Evolutionary conservation across 164 flowering plant species (phyloP), one percentile per base, ranked within the genome.

Genomic region (Umbellularia californica): DNA sequence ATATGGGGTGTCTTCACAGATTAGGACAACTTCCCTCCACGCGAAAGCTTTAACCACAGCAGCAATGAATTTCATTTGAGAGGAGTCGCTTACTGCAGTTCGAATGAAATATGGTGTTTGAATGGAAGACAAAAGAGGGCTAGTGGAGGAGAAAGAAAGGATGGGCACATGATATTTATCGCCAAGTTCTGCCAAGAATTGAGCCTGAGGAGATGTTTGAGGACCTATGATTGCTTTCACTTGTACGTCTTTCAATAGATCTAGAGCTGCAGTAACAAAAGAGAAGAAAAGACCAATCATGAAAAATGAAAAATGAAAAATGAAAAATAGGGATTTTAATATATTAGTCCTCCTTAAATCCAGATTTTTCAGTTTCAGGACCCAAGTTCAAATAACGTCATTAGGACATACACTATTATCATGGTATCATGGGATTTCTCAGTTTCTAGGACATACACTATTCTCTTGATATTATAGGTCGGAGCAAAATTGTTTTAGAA

Each of bases 171-270:
- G 80, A 73, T 75, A 41, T 66, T 58, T 71, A 30, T 15, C 24
- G n/a, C 84, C 82, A 4, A 82, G 73, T 30, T 75, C 52, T 0
- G 33, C 72, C 25, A 82, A 9, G 25, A 79, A 79, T 19, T 70
- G 51, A 2, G 82, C 74, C 27, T 82, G 72, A 15, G 64, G 20
- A 1, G 84, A 82, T 51, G 75, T 33, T 58, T 55, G 62, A 1
- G 82, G 80, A 1, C 84, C 84, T 11, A 79, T 71, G 19, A 82
- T 79, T 0, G 82, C 84, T 77, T 79, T 62, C 65, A 82, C 84
- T 30, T 68, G 70, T 2, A 68, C 66, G 41, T 72, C 77, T 24
- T 74, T 58, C 70, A 79, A 13, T 1, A 81, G 68, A 27, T 76
- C 78, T 35, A 77, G 13, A n/a, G 50, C 84, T 82, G 75, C 67